Evolutionary conservation across 257 asterid species (phyloP).

Genomic region (Nicotiana otophora): DNA sequence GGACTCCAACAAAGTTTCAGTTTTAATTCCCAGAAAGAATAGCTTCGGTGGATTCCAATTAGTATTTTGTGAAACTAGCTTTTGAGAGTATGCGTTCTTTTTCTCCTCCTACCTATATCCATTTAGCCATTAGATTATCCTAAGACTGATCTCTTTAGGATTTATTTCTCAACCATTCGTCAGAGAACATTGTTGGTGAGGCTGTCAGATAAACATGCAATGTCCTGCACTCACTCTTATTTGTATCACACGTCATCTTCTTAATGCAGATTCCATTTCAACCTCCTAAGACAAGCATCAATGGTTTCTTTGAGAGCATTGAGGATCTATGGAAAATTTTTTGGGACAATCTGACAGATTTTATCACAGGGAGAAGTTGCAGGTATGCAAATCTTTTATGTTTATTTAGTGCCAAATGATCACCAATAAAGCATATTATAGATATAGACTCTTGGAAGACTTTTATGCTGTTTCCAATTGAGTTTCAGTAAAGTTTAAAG

Average conservation of each 20-base stretch:
- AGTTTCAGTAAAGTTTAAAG: background rate
- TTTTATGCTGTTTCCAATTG: background rate
- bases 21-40: background rate
- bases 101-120: background rate
- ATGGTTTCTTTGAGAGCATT: slow-evolving; percentile 74
- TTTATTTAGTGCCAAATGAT: background rate
- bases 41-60: background rate
- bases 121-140: background rate
- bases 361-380: slow-evolving; percentile 81
- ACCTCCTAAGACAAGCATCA: slow-evolving; percentile 64
- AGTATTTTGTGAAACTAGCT: background rate
- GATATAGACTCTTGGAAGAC: background rate
- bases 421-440: background rate
- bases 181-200: background rate
- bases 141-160: background rate
- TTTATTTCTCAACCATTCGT: slow-evolving; percentile 1
- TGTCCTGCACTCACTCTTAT: background rate
- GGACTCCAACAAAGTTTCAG: background rate
- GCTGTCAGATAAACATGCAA: background rate
- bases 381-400: slow-evolving; percentile 36
- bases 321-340: slow-evolving; percentile 63
- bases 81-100: background rate
- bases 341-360: slow-evolving; percentile 51
- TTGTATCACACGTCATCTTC: background rate
- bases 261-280: slow-evolving; percentile 66